Base-by-base conservation (phyloP, 306 rosid species). In the Pyrus pyrifolia region DNA sequence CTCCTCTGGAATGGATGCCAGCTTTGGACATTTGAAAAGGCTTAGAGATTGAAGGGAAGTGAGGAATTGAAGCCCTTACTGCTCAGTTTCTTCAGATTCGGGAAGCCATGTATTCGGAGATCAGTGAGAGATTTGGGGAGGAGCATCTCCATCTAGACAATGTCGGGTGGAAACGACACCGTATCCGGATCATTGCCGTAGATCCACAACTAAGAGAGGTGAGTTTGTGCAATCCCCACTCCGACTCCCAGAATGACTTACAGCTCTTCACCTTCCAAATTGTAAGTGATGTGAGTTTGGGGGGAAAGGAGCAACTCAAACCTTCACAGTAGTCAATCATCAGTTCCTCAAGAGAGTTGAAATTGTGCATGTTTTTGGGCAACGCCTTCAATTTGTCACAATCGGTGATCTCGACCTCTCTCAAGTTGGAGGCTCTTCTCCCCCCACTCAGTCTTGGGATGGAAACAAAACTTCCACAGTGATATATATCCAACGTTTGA, bases 331-430 rank as follows among this genome's bases (percentile, higher is more conserved):
- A 35, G 11, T 62, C 69, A 60, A 73, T 61, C 1, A 0, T 1
- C 60, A 77, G 58, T 22, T 8, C 1, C 63, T 55, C 25, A 22
- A 82, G 85, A 72, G 68, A 77, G 76, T 61, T 52, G 55, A 73
- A 73, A 30, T 38, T 63, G 13, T 21, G 58, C 70, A 77, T 25
- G 67, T 30, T 38, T n/a, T 22, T 13, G 2, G 71, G 75, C 4
- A 71, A 51, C 40, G 35, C 67, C 75, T 58, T 33, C 57, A 82
- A 45, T 27, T 57, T 73, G 8, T 68, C 31, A 6, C 79, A 71
- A 8, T 58, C 1, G 7, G 0, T 0, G 4, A 57, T n/a, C 0
- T 2, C 0, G 61, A 8, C 11, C 44, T 7, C 44, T 40, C 44
- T 40, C 11, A 8, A 1, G 44, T 40, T 8, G 44, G 11, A 40